A percentile compares a stretch with the other conserved stretches of the same genome.
Evolutionary conservation across 805 yeast species (phyloP).

Genomic region (Candida railenensis): DNA sequence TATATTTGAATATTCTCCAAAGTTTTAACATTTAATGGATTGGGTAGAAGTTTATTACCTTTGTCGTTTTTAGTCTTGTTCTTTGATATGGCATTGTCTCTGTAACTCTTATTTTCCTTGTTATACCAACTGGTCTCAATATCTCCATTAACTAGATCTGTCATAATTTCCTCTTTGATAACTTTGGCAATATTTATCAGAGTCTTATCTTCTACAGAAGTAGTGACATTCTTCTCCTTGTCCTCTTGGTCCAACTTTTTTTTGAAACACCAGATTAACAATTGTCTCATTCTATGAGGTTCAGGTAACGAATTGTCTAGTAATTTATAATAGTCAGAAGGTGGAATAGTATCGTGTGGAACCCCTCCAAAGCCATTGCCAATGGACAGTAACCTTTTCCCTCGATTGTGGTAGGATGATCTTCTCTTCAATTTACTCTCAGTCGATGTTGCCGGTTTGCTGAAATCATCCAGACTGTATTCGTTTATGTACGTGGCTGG

Average conservation of each 20-base stretch:
- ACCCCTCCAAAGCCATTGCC: constrained; percentile 70
- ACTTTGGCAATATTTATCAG: constrained; percentile 55
- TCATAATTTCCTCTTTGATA: constrained; percentile 60
- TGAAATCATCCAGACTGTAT: constrained; percentile 20
- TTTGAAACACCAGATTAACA: constrained; percentile 66
- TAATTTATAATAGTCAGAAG: constrained; percentile 57
- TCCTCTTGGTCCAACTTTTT: constrained; percentile 40
- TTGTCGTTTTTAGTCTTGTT: constrained; percentile 9
- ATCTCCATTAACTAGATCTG: constrained; percentile 58
- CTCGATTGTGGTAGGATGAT: constrained; percentile 56
- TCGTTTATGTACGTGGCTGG: background rate
- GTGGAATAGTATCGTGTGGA: constrained; percentile 63
- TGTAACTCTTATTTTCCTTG: background rate
- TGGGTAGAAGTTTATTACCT: constrained; percentile 44
- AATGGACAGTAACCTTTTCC: constrained; percentile 69
- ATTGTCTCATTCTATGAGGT: constrained; percentile 70
- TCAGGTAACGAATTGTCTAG: constrained; percentile 63
- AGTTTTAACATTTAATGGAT: constrained; percentile 59
- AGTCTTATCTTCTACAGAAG: constrained; percentile 35
- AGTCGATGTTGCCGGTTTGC: constrained; percentile 21
- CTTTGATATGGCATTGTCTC: constrained; percentile 11
- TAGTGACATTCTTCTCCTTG: constrained; percentile 16
- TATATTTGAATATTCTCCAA: constrained; percentile 45
- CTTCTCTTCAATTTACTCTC: constrained; percentile 35
- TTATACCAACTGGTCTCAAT: constrained; percentile 72